phyloP scores from a whole-genome alignment of 2,329 filamentous ascomycete genomes.

The Capronia americana region DNA sequence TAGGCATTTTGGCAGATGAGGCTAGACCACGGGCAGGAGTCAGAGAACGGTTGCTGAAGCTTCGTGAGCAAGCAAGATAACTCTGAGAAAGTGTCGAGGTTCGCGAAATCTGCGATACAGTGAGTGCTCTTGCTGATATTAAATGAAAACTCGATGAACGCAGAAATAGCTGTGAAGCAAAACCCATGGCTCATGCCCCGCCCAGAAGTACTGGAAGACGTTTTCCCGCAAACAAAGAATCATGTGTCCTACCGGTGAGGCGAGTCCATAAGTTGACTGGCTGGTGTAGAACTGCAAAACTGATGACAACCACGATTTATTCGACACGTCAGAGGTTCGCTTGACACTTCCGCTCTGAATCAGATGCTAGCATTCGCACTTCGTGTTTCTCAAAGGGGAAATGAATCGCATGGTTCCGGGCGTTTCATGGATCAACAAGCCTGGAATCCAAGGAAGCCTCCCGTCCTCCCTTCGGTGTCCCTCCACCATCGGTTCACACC shows the following conservation, averaged over 20 bases:
- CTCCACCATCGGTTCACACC: too few species aligned
- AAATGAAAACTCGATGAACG: neutral
- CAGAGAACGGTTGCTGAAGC: neutral
- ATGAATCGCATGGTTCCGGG: neutral
- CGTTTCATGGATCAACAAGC: neutral
- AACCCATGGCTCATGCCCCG: neutral
- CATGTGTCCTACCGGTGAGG: neutral
- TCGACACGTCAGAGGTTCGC: slow-evolving; percentile 6
- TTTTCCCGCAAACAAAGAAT: neutral
- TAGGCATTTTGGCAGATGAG: slow-evolving; percentile 2
- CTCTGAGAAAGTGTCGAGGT: neutral
- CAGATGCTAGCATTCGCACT: neutral
- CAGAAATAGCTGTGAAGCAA: slow-evolving; percentile 4
- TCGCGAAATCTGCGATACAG: neutral
- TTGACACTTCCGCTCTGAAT: slow-evolving; percentile 1
- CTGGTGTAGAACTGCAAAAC: neutral
- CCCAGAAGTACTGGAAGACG: neutral
- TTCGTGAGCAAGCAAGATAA: neutral
- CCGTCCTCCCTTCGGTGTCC: neutral
- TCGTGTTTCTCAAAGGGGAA: neutral
- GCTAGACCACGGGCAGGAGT: neutral
- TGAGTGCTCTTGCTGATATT: neutral
- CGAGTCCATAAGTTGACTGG: neutral
- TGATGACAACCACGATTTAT: slow-evolving; percentile 9
- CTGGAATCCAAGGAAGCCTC: neutral